A percentile compares a stretch with the other conserved stretches of the same genome.
Conservation (phyloP, 805 yeast species). For the Kodamaea neixiangensis region DNA sequence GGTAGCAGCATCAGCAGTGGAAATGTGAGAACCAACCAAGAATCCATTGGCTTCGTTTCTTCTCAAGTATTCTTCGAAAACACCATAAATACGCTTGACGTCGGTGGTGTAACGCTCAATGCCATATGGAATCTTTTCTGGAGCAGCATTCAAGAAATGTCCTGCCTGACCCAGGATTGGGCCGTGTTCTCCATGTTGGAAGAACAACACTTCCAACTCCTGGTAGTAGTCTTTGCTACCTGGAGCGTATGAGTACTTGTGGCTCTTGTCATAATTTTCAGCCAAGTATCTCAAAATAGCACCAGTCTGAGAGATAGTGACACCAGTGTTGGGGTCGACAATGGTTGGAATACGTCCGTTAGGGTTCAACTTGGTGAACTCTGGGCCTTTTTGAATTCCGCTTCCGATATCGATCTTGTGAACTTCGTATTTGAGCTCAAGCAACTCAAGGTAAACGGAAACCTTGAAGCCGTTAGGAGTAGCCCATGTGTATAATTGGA, state of each 20-base stretch:
- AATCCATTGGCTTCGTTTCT: slow-evolving; percentile 40
- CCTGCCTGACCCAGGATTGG: slow-evolving; percentile 65
- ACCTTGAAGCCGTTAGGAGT: slow-evolving; percentile 52
- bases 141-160: slow-evolving; percentile 49
- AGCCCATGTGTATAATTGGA: slow-evolving; percentile 32
- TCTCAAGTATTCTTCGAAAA: slow-evolving; percentile 51
- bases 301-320: slow-evolving; percentile 56
- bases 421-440: slow-evolving; percentile 44
- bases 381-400: slow-evolving; percentile 53
- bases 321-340: slow-evolving; percentile 43
- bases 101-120: slow-evolving; percentile 53
- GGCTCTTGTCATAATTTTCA: slow-evolving; percentile 59
- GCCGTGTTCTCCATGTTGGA: slow-evolving; percentile 58
- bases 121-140: slow-evolving; percentile 56
- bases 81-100: slow-evolving; percentile 54
- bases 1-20: slow-evolving; percentile 58
- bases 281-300: slow-evolving; percentile 62
- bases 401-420: slow-evolving; percentile 42
- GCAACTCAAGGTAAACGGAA: slow-evolving; percentile 40
- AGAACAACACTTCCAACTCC: slow-evolving; percentile 53
- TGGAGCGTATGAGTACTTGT: slow-evolving; percentile 42
- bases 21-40: slow-evolving; percentile 59
- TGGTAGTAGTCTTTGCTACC: slow-evolving; percentile 49
- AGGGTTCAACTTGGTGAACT: slow-evolving; percentile 59
- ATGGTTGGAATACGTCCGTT: slow-evolving; percentile 67